Conservation (phyloP, 1,284 basidiomycete genomes). For the Puccinia polysora region DNA sequence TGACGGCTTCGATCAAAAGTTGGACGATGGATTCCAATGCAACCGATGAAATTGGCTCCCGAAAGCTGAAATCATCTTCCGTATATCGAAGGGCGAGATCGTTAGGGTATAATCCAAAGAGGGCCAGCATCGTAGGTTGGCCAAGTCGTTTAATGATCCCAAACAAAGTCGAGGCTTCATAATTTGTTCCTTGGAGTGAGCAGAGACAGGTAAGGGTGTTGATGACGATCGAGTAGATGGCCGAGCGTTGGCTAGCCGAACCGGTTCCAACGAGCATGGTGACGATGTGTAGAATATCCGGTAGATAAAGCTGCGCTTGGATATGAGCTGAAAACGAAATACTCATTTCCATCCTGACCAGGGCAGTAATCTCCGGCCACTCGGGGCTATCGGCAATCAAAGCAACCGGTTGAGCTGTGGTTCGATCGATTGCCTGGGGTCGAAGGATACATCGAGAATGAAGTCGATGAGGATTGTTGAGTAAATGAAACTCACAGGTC, state of each 20-base stretch:
- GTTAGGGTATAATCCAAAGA: conserved; percentile 67
- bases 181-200: conserved; percentile 57
- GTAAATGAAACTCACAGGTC: no score
- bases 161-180: conserved; percentile 57
- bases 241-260: conserved; percentile 68
- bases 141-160: conserved; percentile 63
- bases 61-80: conserved; percentile 56
- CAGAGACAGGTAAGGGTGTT: conserved; percentile 73
- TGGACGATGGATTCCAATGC: conserved; percentile 65
- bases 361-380: conserved; percentile 76
- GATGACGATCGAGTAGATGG: conserved; percentile 72
- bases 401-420: conserved; percentile 62
- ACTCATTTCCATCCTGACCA: conserved; percentile 67
- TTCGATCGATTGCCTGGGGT: conserved; percentile 65
- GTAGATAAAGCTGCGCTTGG: conserved; percentile 64
- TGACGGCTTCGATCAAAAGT: conserved; percentile 64
- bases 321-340: conserved; percentile 67
- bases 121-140: conserved; percentile 60
- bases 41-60: conserved; percentile 64
- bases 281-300: conserved; percentile 73
- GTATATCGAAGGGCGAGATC: conserved; percentile 46
- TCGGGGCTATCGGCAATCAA: conserved; percentile 66
- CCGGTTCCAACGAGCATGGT: conserved; percentile 72
- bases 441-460: neutral
- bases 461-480: neutral